phyloP scores from a whole-genome alignment of 768 basidiomycete species.

The Lanmaoa pseudosensibilis region DNA sequence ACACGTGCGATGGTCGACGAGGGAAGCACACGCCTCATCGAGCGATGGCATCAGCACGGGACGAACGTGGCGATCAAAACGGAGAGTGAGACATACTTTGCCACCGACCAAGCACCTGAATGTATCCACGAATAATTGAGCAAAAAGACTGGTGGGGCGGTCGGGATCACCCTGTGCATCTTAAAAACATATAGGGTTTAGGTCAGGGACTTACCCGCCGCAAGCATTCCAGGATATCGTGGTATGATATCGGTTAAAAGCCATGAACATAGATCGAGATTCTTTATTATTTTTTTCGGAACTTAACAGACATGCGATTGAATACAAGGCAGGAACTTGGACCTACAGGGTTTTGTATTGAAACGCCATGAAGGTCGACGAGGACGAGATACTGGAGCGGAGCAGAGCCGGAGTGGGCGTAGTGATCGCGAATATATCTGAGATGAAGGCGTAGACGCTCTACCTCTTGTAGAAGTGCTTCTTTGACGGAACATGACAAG shows the following conservation, averaged over 20 bases:
- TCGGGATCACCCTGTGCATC: not conserved
- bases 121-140: slow-evolving; percentile 77
- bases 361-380: slow-evolving; percentile 59
- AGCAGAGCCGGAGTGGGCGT: slow-evolving; percentile 32
- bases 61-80: slow-evolving; percentile 1
- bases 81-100: slow-evolving; percentile 48
- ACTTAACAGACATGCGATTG: slow-evolving; percentile 3
- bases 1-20: slow-evolving; percentile 57
- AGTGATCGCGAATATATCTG: slow-evolving; percentile 43
- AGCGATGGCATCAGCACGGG: slow-evolving; percentile 3
- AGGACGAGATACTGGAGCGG: slow-evolving; percentile 67
- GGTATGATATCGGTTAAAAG: slow-evolving; percentile 64
- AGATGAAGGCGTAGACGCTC: slow-evolving; percentile 63
- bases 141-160: slow-evolving; percentile 54
- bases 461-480: slow-evolving; percentile 46
- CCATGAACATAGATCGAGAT: slow-evolving; percentile 63
- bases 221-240: slow-evolving; percentile 74
- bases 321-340: slow-evolving; percentile 3
- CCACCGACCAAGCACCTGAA: slow-evolving; percentile 62
- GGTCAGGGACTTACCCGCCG: slow-evolving; percentile 49
- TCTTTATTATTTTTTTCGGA: slow-evolving; percentile 37
- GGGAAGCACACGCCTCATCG: slow-evolving; percentile 59
- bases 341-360: slow-evolving; percentile 59
- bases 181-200: not conserved
- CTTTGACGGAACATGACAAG: slow-evolving; percentile 39